Evolutionary conservation across 2,329 filamentous ascomycete species (phyloP), one percentile per base, ranked within the genome.

Genomic region (Diaporthe vaccinii): DNA sequence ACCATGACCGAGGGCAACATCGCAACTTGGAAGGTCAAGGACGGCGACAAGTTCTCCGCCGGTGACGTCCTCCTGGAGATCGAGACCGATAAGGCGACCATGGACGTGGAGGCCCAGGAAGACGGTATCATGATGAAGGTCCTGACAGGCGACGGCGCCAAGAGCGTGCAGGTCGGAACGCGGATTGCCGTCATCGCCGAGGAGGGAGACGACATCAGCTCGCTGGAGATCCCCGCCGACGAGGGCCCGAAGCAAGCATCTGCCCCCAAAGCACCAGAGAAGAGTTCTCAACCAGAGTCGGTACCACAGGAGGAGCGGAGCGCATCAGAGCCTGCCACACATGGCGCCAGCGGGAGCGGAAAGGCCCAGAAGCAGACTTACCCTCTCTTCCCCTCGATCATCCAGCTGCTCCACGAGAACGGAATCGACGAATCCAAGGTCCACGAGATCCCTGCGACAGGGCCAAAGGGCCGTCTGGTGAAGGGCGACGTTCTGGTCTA

Each of bases 1-100:
- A 98, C 95, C 74, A 98, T 98, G 95, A 98, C 95, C 77, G 95
- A 98, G 85, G 95, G 95, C 77, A 97, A 95, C 85, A 97, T 98
- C 81, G 90, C 94, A 65, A 91, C 85, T 77, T 98, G 95, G 95
- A 93, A 92, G 84, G 90, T 97, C 81, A 96, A 96, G 85, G 95
- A 97, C 86, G 95, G 95, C 82, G 94, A 97, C 79, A 89, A 91
- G 70, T 98, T 95, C 84, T 88, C 90, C 68, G 93, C 95, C 75
- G 95, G 95, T 79, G 95, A 98, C 84, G 94, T 98, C 44, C 89
- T 98, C 70, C 91, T 98, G 76, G 95, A 98, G 85, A 97, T 98
- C 83, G 95, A 98, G 87, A 98, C 95, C 75, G 95, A 98, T 85
- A 98, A 98, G 89, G 95, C 95, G 74, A 94, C 94, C 74, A 98